Base-by-base conservation (phyloP, 2,329 filamentous ascomycete genomes). In the Colletotrichum falcatum region DNA sequence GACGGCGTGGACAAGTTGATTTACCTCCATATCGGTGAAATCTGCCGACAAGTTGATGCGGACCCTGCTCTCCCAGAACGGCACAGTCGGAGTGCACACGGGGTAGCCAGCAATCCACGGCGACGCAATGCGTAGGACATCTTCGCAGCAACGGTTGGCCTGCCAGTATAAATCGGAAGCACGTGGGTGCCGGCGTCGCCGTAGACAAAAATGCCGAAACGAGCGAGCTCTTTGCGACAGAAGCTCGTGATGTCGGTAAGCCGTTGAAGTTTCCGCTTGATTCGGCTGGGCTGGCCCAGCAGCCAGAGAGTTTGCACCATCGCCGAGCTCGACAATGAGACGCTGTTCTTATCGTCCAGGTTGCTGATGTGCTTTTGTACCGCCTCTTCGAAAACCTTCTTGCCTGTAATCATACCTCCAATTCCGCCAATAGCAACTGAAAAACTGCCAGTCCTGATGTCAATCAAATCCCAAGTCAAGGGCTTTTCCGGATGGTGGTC, bases 31-130 rank as follows among this genome's bases (percentile, higher is more conserved):
- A 20, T 68, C 61, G 0, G 56, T 62, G 11, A 68, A 59, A 8
- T 71, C 72, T 5, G 72, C 72, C 7, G 72, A 73, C 16, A 73
- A 62, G 30, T 73, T 70, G 53, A 73, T 48, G 5, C 70, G 66
- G 6, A 74, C 73, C 20, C 73, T 68, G 26, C 72, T 69, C 35
- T 73, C 66, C 73, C 72, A 74, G n/a, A 69, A 72, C 1, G 72
- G 69, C 3, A 73, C 72, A 1, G 69, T 69, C 0, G 72, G 72
- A 7, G 72, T 59, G 9, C 65, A 66, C 0, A 73, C 66, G 73
- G 70, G 0, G 61, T 63, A 5, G 73, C 72, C 5, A 71, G 59
- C 1, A 73, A 28, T 1, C 70, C 66, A n/a, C 16, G 53, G 33
- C 61, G 23, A 1, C 71, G 71, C 11, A 72, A 37, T 14, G 54